phyloP scores from a whole-genome alignment of 2,329 filamentous ascomycete genomes.

The Hypoxylon sp. region DNA sequence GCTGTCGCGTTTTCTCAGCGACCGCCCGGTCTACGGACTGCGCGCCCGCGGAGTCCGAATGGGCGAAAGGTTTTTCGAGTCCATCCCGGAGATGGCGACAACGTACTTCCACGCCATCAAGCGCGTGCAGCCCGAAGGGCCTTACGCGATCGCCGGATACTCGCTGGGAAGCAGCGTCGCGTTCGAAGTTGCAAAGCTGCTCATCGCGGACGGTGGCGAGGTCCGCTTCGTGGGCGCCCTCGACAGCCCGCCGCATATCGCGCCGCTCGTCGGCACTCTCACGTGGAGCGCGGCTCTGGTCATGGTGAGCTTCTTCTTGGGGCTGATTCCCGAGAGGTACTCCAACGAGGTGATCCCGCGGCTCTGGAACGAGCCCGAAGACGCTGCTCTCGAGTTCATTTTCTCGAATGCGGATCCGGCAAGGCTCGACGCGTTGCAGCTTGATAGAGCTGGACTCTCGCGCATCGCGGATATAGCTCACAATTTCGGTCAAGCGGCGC shows the following conservation, averaged over 20 bases:
- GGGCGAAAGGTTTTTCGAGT: conserved; percentile 60
- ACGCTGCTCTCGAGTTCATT: conserved; percentile 13
- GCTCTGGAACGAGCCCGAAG: conserved; percentile 12
- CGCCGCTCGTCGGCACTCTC: conserved; percentile 59
- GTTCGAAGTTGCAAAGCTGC: conserved; percentile 65
- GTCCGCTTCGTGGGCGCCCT: conserved; percentile 63
- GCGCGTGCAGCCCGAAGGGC: conserved; percentile 61
- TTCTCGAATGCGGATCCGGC: conserved; percentile 43
- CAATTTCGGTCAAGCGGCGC: conserved; percentile 56
- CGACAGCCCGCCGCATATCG: conserved; percentile 65
- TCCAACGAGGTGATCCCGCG: conserved; percentile 30
- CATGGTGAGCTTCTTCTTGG: conserved; percentile 60
- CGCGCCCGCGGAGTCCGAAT: conserved; percentile 61
- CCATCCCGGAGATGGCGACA: conserved; percentile 58
- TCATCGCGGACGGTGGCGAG: conserved; percentile 57
- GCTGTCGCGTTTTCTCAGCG: conserved; percentile 57
- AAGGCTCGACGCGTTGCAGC: conserved; percentile 52
- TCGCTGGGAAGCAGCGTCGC: conserved; percentile 65
- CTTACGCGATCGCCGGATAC: conserved; percentile 68
- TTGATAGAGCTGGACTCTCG: conserved; percentile 9
- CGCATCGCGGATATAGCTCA: conserved; percentile 55
- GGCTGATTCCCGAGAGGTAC: conserved; percentile 55
- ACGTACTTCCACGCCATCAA: conserved; percentile 60
- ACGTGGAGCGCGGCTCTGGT: conserved; percentile 58
- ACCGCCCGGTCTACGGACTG: conserved; percentile 64